Conservation (phyloP, 2,329 filamentous ascomycete genomes). For the Clarireedia monteithiana region DNA sequence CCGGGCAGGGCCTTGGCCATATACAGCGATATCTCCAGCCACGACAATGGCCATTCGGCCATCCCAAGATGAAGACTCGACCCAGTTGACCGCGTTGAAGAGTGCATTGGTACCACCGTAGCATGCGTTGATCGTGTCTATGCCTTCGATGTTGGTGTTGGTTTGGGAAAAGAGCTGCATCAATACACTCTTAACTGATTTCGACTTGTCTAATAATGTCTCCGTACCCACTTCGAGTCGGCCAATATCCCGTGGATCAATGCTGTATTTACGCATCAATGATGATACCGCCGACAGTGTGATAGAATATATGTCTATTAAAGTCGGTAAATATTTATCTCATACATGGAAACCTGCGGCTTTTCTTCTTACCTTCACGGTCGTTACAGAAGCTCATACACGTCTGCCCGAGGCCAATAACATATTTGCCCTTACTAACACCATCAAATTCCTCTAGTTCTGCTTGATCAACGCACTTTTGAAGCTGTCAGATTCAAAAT, state of each 20-base stretch:
- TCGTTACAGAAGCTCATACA: conserved; percentile 91
- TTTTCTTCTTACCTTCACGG: conserved; percentile 57
- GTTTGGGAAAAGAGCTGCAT: conserved; percentile 68
- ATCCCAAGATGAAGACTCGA: conserved; percentile 83
- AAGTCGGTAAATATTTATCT: too few relatives aligned
- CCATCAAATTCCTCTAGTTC: conserved; percentile 84
- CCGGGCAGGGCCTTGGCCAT: neutral
- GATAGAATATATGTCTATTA: too few relatives aligned
- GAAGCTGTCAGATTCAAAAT: neutral
- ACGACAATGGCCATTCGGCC: conserved; percentile 33
- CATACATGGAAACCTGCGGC: too few relatives aligned
- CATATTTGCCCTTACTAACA: conserved; percentile 76
- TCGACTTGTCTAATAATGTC: conserved; percentile 77
- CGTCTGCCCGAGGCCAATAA: conserved; percentile 82
- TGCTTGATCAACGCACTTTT: conserved; percentile 74
- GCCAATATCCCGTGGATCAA: conserved; percentile 44
- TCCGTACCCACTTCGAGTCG: conserved; percentile 80
- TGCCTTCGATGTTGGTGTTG: conserved; percentile 76
- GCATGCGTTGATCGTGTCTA: conserved; percentile 78
- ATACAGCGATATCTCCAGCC: neutral
- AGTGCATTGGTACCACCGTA: conserved; percentile 80
- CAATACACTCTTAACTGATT: conserved; percentile 80
- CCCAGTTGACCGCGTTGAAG: conserved; percentile 78
- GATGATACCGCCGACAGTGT: too few relatives aligned
- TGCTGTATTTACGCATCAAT: too few relatives aligned